These are phyloP conservation scores for Trichoderma guizhouense DNA, from an alignment of 2,329 filamentous ascomycete genomes.

Conservation along the genomic window DNA sequence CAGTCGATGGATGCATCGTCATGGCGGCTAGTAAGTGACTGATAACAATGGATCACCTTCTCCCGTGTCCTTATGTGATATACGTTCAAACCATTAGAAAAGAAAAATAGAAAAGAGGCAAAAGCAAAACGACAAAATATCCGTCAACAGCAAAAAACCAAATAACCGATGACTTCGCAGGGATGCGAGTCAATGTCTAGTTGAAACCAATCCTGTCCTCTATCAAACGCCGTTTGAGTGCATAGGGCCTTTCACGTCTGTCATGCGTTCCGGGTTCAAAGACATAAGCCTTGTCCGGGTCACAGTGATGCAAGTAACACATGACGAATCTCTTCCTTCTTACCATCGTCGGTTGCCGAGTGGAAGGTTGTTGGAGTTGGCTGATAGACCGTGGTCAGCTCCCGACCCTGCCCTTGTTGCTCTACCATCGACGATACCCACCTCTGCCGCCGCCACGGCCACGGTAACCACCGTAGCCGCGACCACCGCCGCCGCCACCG, in stretches of 20 bases:
- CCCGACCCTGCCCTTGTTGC: conserved; percentile 29
- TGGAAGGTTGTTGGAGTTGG: conserved; percentile 50
- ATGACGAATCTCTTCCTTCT: conserved; percentile 23
- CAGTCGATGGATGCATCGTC: conserved; percentile 7
- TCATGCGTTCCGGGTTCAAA: not conserved
- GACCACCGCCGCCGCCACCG: conserved; percentile 74
- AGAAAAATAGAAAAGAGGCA: conserved; percentile 17
- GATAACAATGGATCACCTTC: conserved; percentile 12
- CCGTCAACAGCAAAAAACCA: conserved; percentile 19
- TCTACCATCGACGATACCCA: conserved; percentile 40
- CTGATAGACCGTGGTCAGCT: conserved; percentile 37
- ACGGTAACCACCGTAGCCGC: conserved; percentile 69
- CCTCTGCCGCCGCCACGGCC: conserved; percentile 54
- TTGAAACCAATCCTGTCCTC: conserved; percentile 27
- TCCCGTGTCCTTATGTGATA: conserved; percentile 12
- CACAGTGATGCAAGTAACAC: not conserved
- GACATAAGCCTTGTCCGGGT: conserved; percentile 6
- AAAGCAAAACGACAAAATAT: conserved; percentile 10
- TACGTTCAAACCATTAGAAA: conserved; percentile 17
- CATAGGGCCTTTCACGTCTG: conserved; percentile 20
- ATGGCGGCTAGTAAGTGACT: conserved; percentile 10
- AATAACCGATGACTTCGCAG: conserved; percentile 18
- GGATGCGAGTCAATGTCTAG: conserved; percentile 23
- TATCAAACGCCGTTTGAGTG: conserved; percentile 32
- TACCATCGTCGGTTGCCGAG: conserved; percentile 52